Conservation (phyloP, 352 stramenopile genomes). For the Pythium brachiatum region DNA sequence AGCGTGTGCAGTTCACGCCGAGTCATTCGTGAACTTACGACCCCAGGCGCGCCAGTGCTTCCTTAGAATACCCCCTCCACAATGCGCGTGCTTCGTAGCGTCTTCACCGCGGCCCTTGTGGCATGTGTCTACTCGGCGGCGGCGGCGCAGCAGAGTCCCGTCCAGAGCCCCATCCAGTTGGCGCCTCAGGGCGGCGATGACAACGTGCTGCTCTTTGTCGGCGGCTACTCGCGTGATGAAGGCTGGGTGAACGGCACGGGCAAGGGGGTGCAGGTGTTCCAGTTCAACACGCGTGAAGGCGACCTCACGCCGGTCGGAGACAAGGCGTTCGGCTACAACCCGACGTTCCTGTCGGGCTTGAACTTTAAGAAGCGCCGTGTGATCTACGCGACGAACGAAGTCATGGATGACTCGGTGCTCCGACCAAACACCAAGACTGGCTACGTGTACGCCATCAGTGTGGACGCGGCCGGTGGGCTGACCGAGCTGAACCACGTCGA, state of each 20-base stretch:
- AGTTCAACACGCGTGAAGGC: slow-evolving; percentile 42
- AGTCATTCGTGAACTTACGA: slow-evolving; percentile 4
- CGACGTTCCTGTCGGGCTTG: slow-evolving; percentile 33
- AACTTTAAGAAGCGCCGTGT: slow-evolving; percentile 11
- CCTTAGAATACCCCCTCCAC: background rate
- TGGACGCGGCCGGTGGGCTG: slow-evolving; percentile 33
- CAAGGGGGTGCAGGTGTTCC: slow-evolving; percentile 61
- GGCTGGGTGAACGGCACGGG: slow-evolving; percentile 63
- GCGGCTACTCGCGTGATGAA: slow-evolving; percentile 65
- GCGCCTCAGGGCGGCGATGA: background rate
- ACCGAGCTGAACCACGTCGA: slow-evolving; percentile 50
- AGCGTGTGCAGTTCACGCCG: too few species aligned
- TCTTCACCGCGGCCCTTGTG: slow-evolving; percentile 30
- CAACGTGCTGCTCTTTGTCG: slow-evolving; percentile 46
- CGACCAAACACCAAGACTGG: slow-evolving; percentile 36
- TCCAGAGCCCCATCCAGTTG: background rate
- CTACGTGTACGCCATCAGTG: slow-evolving; percentile 45
- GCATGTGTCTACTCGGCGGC: background rate
- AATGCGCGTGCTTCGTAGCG: slow-evolving; percentile 31
- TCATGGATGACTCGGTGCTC: slow-evolving; percentile 31
- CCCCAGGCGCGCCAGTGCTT: background rate
- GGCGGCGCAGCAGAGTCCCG: background rate
- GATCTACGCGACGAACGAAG: slow-evolving; percentile 61
- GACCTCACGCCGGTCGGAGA: slow-evolving; percentile 37
- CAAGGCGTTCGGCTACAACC: slow-evolving; percentile 38